phyloP scores from a whole-genome alignment of 2,329 filamentous ascomycete genomes.

The Beauveria sp. region DNA sequence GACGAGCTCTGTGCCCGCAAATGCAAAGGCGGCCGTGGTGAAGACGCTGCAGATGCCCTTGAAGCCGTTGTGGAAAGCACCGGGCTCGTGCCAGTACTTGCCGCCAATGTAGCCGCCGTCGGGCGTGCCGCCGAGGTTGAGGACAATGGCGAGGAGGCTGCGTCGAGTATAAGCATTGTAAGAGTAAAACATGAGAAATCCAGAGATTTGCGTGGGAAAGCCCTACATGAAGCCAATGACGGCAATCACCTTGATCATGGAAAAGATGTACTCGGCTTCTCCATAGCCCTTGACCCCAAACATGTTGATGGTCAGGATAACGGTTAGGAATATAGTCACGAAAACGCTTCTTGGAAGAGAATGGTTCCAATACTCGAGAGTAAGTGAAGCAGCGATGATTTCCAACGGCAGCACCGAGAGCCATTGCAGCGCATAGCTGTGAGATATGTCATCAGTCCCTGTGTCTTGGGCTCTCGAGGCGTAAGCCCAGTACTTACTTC shows the following conservation, averaged over 20 bases:
- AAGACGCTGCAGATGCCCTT: conserved; percentile 66
- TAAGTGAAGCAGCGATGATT: conserved; percentile 79
- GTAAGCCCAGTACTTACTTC: conserved; percentile 44
- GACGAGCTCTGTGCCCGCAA: conserved; percentile 60
- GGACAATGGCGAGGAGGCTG: conserved; percentile 67
- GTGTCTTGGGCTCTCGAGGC: not conserved
- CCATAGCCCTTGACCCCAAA: conserved; percentile 86
- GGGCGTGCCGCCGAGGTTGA: conserved; percentile 67
- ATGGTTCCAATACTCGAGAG: conserved; percentile 71
- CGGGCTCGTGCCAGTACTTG: conserved; percentile 63
- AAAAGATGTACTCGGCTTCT: conserved; percentile 83
- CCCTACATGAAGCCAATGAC: conserved; percentile 81
- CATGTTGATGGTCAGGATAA: conserved; percentile 76
- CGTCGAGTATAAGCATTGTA: too few relatives aligned
- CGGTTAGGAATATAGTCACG: conserved; percentile 70
- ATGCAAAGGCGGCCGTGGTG: conserved; percentile 61
- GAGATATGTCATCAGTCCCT: not conserved
- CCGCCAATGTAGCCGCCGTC: conserved; percentile 65
- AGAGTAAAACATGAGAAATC: too few relatives aligned
- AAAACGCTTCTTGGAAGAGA: conserved; percentile 62
- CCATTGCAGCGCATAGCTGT: conserved; percentile 80
- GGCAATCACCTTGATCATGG: conserved; percentile 76
- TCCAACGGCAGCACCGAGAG: conserved; percentile 75
- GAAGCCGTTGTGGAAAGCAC: conserved; percentile 69
- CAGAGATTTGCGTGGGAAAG: not conserved